Evolutionary conservation across 1,139 yeast genomes (phyloP).

Genomic region (Debaryomycetaceae sp.): DNA sequence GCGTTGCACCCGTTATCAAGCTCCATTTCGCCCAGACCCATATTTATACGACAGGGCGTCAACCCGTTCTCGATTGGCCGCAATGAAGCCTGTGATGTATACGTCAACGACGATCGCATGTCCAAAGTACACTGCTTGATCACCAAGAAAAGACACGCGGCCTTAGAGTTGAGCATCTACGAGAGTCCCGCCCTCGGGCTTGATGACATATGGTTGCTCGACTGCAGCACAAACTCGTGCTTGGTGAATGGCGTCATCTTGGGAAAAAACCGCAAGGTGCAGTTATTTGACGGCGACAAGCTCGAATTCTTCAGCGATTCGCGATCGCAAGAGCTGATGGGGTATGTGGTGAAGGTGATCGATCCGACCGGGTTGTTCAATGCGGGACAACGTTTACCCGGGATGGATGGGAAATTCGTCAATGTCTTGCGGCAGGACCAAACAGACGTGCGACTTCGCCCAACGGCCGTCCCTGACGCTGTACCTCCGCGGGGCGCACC

Average conservation of each 20-base stretch:
- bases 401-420: conserved; percentile 15
- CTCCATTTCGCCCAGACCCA: conserved; percentile 32
- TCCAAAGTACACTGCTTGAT: conserved; percentile 82
- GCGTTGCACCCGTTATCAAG: conserved; percentile 26
- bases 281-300: conserved; percentile 59
- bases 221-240: conserved; percentile 77
- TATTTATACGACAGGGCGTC: conserved; percentile 59
- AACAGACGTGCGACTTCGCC: conserved; percentile 26
- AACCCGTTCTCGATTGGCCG: conserved; percentile 66
- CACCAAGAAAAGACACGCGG: conserved; percentile 55
- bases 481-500: too few species aligned
- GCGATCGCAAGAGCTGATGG: conserved; percentile 44
- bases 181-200: conserved; percentile 66
- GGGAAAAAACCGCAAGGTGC: conserved; percentile 59
- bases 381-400: conserved; percentile 23
- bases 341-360: conserved; percentile 46
- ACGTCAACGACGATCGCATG: conserved; percentile 66
- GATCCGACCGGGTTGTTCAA: conserved; percentile 59
- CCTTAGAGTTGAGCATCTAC: conserved; percentile 44
- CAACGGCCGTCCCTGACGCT: conserved; percentile 20
- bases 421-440: conserved; percentile 24
- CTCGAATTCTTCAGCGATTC: conserved; percentile 64
- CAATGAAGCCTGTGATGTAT: conserved; percentile 53
- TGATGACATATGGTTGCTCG: conserved; percentile 80
- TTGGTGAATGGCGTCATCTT: conserved; percentile 56